Conservation (phyloP, 805 yeast species). For the Yarrowia porcina region DNA sequence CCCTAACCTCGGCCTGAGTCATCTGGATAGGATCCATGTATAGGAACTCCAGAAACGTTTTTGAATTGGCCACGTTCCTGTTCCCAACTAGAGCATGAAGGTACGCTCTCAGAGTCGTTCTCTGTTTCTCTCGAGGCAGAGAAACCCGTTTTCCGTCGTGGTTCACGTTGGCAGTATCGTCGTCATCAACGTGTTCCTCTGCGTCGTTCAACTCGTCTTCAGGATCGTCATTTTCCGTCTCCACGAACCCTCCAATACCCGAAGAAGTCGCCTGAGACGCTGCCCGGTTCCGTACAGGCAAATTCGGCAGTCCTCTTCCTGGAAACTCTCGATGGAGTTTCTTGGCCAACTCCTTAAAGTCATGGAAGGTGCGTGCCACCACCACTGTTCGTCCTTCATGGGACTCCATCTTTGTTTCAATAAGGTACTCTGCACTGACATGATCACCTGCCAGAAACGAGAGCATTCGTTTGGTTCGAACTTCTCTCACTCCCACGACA, state of each 20-base stretch:
- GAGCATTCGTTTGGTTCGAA: slow-evolving; percentile 37
- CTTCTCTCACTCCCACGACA: slow-evolving; percentile 59
- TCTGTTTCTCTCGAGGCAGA: slow-evolving; percentile 68
- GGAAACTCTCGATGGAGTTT: slow-evolving; percentile 56
- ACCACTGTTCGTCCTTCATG: slow-evolving; percentile 42
- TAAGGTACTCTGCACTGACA: slow-evolving; percentile 36
- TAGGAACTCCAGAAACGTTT: slow-evolving; percentile 54
- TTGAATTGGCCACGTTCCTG: slow-evolving; percentile 54
- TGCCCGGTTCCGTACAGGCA: slow-evolving; percentile 54
- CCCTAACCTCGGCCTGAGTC: slow-evolving; percentile 47
- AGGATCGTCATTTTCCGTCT: slow-evolving; percentile 27
- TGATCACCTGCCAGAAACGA: slow-evolving; percentile 30
- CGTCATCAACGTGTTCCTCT: slow-evolving; percentile 29
- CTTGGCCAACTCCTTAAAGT: slow-evolving; percentile 58
- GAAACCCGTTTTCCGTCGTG: slow-evolving; percentile 27
- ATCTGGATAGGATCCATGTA: slow-evolving; percentile 43
- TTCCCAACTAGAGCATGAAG: slow-evolving; percentile 52
- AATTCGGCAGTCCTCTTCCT: slow-evolving; percentile 57
- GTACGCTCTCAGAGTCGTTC: slow-evolving; percentile 76
- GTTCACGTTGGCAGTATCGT: slow-evolving; percentile 27
- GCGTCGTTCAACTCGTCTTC: slow-evolving; percentile 24
- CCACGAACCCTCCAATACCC: slow-evolving; percentile 1
- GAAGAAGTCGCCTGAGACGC: slow-evolving; percentile 28
- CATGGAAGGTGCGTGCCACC: slow-evolving; percentile 61
- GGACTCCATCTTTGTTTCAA: slow-evolving; percentile 34